Base-by-base conservation (phyloP, 257 asterid species). In the Paraleonurus japonicus region DNA sequence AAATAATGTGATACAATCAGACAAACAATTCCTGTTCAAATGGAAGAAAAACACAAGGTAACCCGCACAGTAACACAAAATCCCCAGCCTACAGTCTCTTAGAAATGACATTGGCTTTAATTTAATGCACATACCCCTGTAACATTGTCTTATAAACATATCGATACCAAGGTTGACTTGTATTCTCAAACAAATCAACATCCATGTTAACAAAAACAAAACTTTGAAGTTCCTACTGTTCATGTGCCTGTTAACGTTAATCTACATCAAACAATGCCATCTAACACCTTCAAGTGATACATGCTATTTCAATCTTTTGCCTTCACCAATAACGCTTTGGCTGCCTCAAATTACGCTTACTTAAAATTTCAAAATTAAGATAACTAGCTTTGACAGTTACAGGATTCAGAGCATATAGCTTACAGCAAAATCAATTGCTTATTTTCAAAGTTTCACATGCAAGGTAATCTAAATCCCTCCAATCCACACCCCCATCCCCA, bases 1-100 rank as follows among this genome's bases (percentile, higher is more conserved):
- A 74, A 47, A 72, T 43, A 19, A 27, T 12, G 54, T 50, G 17
- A 76, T 51, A 65, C 50, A 72, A 60, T 16, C 65, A 23, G 67
- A 60, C 72, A 48, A 58, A 57, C 9, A 59, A 10, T n/a, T 53
- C 61, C 39, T 28, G 16, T 9, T 55, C 67, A 53, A 48, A 13
- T 69, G 13, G 22, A 12, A 55, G 60, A 60, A 64, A 69, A 73
- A 17, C 39, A 30, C 66, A 53, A 57, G 12, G n/a, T 50, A 66
- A 58, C 27, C 17, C 33, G 37, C 23, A 47, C 12, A 47, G 20
- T 65, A 33, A 9, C 19, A 47, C 51, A 53, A 3, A 48, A 26
- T 37, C 11, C 2, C 19, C 70, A 28, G 63, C 53, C 6, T 16
- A 19, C 47, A 43, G 32, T 57, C 35, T 60, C 47, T 54, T 23